Conservation (phyloP, 495 filamentous ascomycete genomes). For the Annulohypoxylon maeteangense region DNA sequence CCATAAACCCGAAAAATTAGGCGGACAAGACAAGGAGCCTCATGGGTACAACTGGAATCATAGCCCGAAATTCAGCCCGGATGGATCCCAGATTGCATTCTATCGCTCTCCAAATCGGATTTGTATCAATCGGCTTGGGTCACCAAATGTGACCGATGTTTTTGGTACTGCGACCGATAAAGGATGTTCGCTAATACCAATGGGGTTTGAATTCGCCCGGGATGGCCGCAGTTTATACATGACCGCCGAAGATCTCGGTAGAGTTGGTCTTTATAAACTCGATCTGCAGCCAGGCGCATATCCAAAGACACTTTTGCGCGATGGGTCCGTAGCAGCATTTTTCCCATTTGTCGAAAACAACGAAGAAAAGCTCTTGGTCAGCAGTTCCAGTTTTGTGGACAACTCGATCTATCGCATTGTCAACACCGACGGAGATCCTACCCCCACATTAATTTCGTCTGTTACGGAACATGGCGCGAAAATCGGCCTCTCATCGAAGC, state of each 20-base stretch:
- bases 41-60: conserved; percentile 23
- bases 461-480: conserved; percentile 39
- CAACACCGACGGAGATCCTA: neutral
- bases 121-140: conserved; percentile 24
- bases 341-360: conserved; percentile 25
- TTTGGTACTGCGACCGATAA: conserved; percentile 34
- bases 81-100: conserved; percentile 43
- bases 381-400: conserved; percentile 43
- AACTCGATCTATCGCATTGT: conserved; percentile 43
- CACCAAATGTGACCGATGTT: conserved; percentile 34
- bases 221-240: conserved; percentile 38
- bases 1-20: conserved; percentile 30
- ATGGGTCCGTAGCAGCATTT: conserved; percentile 28
- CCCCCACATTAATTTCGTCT: conserved; percentile 29
- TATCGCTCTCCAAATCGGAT: conserved; percentile 22
- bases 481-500: conserved; percentile 38
- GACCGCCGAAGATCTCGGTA: conserved; percentile 40
- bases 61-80: conserved; percentile 37
- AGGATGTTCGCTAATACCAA: conserved; percentile 30
- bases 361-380: conserved; percentile 33
- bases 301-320: conserved; percentile 27
- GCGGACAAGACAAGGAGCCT: conserved; percentile 1
- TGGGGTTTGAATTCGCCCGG: conserved; percentile 34
- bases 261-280: conserved; percentile 37
- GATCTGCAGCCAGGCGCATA: conserved; percentile 31